phyloP scores from a whole-genome alignment of 2,329 filamentous ascomycete species.

The Stemphylium vesicarium region DNA sequence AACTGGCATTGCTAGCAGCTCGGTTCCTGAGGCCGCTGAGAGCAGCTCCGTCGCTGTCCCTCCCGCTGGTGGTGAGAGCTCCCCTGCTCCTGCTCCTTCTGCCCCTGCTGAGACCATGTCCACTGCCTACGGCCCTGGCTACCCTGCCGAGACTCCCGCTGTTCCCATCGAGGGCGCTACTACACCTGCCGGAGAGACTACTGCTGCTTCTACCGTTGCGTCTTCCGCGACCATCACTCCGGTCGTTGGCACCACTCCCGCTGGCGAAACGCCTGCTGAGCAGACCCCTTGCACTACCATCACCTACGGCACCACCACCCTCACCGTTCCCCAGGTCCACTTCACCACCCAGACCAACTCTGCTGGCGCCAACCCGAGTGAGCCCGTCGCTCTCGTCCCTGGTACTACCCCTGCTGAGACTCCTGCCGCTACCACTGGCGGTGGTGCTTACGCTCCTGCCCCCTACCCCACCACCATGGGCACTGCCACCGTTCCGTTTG shows the following conservation, averaged over 20 bases:
- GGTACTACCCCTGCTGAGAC: slow-evolving; percentile 41
- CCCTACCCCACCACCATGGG: slow-evolving; percentile 32
- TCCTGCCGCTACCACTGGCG: slow-evolving; percentile 27
- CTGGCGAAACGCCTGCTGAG: slow-evolving; percentile 4
- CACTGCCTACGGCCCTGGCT: slow-evolving; percentile 1
- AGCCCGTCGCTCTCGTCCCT: slow-evolving; percentile 45
- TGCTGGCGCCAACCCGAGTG: slow-evolving; percentile 35
- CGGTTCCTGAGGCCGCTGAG: slow-evolving; percentile 14
- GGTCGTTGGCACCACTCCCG: slow-evolving; percentile 6
- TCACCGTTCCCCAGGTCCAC: slow-evolving; percentile 56
- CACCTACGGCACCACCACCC: slow-evolving; percentile 50
- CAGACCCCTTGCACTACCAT: slow-evolving; percentile 48
- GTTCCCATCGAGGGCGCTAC: slow-evolving; percentile 8
- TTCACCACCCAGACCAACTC: slow-evolving; percentile 50
- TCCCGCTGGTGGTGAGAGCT: slow-evolving; percentile 9
- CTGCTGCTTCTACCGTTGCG: neutral
- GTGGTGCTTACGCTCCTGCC: slow-evolving; percentile 22
- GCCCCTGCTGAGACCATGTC: slow-evolving; percentile 7
- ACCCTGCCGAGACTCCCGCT: slow-evolving; percentile 7
- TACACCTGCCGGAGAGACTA: slow-evolving; percentile 9
- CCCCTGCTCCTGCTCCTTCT: slow-evolving; percentile 1
- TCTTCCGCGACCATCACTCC: too few relatives aligned
- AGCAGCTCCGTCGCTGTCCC: slow-evolving; percentile 17
- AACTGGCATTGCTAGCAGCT: slow-evolving; percentile 1
- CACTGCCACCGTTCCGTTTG: slow-evolving; percentile 19